A percentile compares a stretch with the other conserved stretches of the same genome.
Conservation (phyloP, 2,329 filamentous ascomycete genomes). For the Alternaria sp. region DNA sequence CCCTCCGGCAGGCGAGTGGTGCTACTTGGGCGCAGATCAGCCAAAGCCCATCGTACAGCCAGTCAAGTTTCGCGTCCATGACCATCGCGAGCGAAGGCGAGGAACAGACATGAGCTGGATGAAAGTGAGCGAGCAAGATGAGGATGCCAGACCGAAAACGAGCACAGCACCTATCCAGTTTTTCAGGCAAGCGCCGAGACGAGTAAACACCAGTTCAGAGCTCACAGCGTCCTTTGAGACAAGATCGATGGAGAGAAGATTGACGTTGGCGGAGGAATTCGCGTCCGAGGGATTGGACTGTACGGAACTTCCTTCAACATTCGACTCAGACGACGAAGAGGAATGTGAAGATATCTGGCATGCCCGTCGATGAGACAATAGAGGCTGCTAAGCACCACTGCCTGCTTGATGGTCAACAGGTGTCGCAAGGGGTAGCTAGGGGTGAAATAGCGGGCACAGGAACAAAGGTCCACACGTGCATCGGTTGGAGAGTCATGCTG, state of each 20-base stretch:
- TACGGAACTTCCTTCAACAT: conserved; percentile 32
- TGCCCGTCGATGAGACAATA: background rate
- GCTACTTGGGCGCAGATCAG: conserved; percentile 28
- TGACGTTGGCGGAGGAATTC: conserved; percentile 12
- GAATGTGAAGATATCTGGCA: conserved; percentile 7
- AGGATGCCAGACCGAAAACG: conserved; percentile 11
- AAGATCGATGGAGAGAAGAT: conserved; percentile 9
- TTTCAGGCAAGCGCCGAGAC: conserved; percentile 22
- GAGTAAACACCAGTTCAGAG: conserved; percentile 27
- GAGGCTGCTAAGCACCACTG: background rate
- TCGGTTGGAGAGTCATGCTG: background rate
- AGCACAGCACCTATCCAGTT: conserved; percentile 19
- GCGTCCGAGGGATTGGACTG: conserved; percentile 17
- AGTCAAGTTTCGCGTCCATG: background rate
- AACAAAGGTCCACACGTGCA: background rate
- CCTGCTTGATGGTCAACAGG: background rate
- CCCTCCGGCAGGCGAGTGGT: conserved; percentile 30
- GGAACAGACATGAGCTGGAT: conserved; percentile 7
- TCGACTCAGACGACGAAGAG: conserved; percentile 35
- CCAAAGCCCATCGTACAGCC: background rate
- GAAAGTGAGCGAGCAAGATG: background rate
- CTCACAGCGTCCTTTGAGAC: conserved; percentile 26
- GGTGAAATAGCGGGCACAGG: background rate
- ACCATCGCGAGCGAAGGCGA: conserved; percentile 15
- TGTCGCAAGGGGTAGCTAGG: background rate